Conservation (phyloP, 2,329 filamentous ascomycete species). For the Simplicillium aogashimaense region DNA sequence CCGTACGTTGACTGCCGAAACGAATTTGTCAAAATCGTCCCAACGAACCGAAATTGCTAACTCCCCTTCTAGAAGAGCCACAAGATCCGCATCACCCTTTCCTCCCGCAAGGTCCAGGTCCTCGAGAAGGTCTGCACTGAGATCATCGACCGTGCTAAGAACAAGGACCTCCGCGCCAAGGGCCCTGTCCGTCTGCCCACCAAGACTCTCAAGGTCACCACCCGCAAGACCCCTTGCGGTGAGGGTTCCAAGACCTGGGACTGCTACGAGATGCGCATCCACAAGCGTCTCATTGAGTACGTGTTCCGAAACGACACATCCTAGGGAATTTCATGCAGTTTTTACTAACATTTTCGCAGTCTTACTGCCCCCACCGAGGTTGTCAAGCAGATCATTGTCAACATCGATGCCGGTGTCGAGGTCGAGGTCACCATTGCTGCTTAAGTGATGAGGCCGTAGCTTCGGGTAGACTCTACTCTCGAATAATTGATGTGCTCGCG, state of each 20-base stretch:
- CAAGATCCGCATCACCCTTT: constrained; percentile 97
- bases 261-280: constrained; percentile 96
- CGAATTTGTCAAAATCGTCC: background rate
- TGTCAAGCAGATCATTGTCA: constrained; percentile 94
- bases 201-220: constrained; percentile 93
- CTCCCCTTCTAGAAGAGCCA: constrained; percentile 62
- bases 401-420: constrained; percentile 89
- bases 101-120: constrained; percentile 84
- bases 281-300: constrained; percentile 95
- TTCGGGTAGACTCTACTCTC: too few relatives aligned
- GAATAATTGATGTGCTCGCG: too few relatives aligned
- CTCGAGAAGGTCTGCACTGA: constrained; percentile 98
- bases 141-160: constrained; percentile 96
- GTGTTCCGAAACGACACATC: constrained; percentile 21
- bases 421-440: constrained; percentile 89
- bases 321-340: background rate
- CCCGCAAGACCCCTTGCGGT: constrained; percentile 98
- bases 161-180: constrained; percentile 98
- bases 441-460: constrained; percentile 30
- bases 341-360: constrained; percentile 28
- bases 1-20: constrained; percentile 43
- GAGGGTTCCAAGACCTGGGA: constrained; percentile 99
- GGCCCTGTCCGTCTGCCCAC: constrained; percentile 95
- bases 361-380: constrained; percentile 96
- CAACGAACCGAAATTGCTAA: background rate